These are phyloP conservation scores for Zizania palustris DNA, from an alignment of 202 grass and related monocot genomes.

Conservation along the genomic window DNA sequence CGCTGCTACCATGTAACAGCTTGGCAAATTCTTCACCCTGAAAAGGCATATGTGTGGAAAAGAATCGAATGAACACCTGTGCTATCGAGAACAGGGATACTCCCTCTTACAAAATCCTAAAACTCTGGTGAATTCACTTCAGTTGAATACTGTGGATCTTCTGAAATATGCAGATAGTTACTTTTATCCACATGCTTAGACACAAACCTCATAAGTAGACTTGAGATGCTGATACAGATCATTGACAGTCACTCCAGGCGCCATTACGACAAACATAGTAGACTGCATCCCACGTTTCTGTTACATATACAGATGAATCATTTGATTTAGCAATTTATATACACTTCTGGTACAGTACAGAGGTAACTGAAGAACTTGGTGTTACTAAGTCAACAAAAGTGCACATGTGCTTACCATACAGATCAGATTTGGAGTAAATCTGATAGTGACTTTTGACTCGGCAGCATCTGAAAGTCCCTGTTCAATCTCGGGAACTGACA, in stretches of 20 bases:
- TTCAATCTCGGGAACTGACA: conserved; percentile 92
- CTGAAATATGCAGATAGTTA: conserved; percentile 16
- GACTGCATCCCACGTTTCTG: conserved; percentile 99
- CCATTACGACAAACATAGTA: conserved; percentile 87
- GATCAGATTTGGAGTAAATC: conserved; percentile 96
- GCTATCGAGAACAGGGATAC: conserved; percentile 16
- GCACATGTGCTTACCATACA: conserved; percentile 69
- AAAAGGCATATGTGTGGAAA: conserved; percentile 24
- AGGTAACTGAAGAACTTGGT: conserved; percentile 30
- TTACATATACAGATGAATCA: conserved; percentile 29
- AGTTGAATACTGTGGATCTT: conserved; percentile 15
- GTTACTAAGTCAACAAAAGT: conserved; percentile 6
- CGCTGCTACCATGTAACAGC: conserved; percentile 59
- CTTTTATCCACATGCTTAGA: conserved; percentile 23
- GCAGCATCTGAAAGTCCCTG: conserved; percentile 88
- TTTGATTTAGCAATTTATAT: conserved; percentile 37
- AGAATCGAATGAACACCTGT: conserved; percentile 4
- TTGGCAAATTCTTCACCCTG: conserved; percentile 94
- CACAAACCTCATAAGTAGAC: conserved; percentile 76
- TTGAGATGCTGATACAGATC: conserved; percentile 83
- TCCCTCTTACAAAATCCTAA: conserved; percentile 18
- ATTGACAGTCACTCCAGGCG: conserved; percentile 66
- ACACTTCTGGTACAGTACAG: conserved; percentile 10
- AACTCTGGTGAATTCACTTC: conserved; percentile 3
- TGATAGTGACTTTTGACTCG: conserved; percentile 86